These are phyloP conservation scores for Immersiporthe knoxdaviesiana DNA, from an alignment of 2,329 filamentous ascomycete species.

Conservation along the genomic window DNA sequence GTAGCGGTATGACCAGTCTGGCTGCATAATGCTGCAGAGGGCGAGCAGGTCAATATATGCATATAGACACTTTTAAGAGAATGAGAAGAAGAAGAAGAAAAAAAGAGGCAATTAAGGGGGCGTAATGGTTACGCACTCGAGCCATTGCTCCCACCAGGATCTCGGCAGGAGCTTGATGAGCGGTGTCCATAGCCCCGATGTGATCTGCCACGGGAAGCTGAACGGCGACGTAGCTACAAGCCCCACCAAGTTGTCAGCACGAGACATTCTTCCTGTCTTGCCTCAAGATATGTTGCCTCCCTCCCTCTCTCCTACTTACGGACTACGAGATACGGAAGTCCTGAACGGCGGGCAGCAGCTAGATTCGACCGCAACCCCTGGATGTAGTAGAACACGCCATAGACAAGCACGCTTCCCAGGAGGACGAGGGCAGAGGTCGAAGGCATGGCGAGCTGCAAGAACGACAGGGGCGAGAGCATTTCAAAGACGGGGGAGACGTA, in stretches of 20 bases:
- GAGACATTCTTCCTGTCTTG: slow-evolving; percentile 1
- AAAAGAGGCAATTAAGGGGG: no score
- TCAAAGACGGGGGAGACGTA: background rate
- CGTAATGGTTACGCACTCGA: slow-evolving; percentile 55
- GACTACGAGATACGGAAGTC: slow-evolving; percentile 55
- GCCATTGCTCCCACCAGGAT: slow-evolving; percentile 59
- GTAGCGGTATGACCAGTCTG: slow-evolving; percentile 62
- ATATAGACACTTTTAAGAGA: no score
- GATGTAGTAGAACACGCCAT: slow-evolving; percentile 38
- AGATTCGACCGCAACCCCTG: slow-evolving; percentile 50
- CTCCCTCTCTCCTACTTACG: slow-evolving; percentile 47
- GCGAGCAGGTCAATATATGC: background rate
- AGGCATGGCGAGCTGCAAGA: slow-evolving; percentile 37
- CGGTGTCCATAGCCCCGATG: slow-evolving; percentile 56
- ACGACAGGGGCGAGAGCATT: background rate
- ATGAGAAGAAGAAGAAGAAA: no score
- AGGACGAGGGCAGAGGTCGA: slow-evolving; percentile 43
- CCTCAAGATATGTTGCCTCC: background rate
- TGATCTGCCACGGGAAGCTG: slow-evolving; percentile 59
- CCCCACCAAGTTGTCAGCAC: slow-evolving; percentile 23
- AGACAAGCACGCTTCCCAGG: slow-evolving; percentile 40
- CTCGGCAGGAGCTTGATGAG: slow-evolving; percentile 59
- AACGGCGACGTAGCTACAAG: slow-evolving; percentile 52
- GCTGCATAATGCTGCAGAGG: slow-evolving; percentile 53
- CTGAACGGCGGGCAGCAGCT: slow-evolving; percentile 52